phyloP scores from a whole-genome alignment of 1,139 yeast genomes.

The Yamadazyma buinensis region DNA sequence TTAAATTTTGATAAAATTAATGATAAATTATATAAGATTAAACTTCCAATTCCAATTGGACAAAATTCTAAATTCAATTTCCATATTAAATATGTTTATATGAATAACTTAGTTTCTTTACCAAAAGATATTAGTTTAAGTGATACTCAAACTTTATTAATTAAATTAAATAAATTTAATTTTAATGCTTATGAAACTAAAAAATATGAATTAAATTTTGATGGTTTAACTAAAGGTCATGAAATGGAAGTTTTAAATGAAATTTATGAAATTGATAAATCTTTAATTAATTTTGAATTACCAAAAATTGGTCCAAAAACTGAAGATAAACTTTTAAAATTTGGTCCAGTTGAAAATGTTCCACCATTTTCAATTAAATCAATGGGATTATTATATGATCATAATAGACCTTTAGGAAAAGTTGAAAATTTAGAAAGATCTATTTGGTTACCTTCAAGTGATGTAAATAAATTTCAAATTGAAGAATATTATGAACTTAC shows the following conservation, averaged over 20 bases:
- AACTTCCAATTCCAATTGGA: slow-evolving; percentile 62
- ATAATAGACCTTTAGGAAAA: slow-evolving; percentile 61
- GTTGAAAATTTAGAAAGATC: slow-evolving; percentile 65
- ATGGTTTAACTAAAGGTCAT: slow-evolving; percentile 47
- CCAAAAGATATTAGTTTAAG: slow-evolving; percentile 62
- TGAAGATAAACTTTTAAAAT: slow-evolving; percentile 41
- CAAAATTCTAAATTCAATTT: slow-evolving; percentile 55
- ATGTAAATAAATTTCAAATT: slow-evolving; percentile 41
- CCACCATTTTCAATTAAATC: slow-evolving; percentile 47
- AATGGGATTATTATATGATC: slow-evolving; percentile 59
- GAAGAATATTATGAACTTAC: slow-evolving; percentile 85
- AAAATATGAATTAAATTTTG: slow-evolving; percentile 45
- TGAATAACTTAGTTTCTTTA: slow-evolving; percentile 49
- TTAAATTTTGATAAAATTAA: slow-evolving; percentile 26
- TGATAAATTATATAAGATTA: slow-evolving; percentile 37
- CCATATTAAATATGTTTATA: slow-evolving; percentile 50
- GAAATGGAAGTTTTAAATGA: slow-evolving; percentile 35
- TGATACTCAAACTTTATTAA: slow-evolving; percentile 59
- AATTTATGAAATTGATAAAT: slow-evolving; percentile 11
- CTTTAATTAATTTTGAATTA: slow-evolving; percentile 15
- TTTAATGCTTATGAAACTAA: slow-evolving; percentile 61
- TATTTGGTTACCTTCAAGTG: slow-evolving; percentile 60
- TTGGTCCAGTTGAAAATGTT: slow-evolving; percentile 50
- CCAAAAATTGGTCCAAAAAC: slow-evolving; percentile 30
- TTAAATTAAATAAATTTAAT: slow-evolving; percentile 54